These are phyloP conservation scores for Crataegus laevigata DNA, from an alignment of 306 rosid species.

Conservation along the genomic window DNA sequence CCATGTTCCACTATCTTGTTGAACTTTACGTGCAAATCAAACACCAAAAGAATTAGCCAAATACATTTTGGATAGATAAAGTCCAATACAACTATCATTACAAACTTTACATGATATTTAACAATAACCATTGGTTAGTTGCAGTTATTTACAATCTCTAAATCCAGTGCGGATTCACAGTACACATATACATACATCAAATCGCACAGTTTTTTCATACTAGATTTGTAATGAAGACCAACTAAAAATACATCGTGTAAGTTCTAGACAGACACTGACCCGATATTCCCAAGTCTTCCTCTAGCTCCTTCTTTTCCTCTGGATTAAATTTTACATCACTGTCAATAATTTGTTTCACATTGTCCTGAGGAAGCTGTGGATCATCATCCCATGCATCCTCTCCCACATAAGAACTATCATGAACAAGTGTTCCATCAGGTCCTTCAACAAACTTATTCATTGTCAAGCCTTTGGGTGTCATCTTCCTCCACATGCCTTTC, in stretches of 20 bases:
- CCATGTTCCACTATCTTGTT: conserved; percentile 58
- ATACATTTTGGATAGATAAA: not conserved
- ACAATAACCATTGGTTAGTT: conserved; percentile 7
- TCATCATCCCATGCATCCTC: conserved; percentile 98
- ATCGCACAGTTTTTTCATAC: not conserved
- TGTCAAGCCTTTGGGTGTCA: conserved; percentile 82
- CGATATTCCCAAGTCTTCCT: conserved; percentile 60
- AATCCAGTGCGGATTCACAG: not conserved
- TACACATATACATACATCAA: not conserved
- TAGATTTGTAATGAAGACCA: conserved; percentile 6
- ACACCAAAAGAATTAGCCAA: conserved; percentile 4
- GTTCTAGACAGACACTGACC: conserved; percentile 38
- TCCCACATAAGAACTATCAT: conserved; percentile 78
- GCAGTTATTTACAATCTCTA: not conserved
- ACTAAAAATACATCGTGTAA: not conserved
- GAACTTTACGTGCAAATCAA: conserved; percentile 40
- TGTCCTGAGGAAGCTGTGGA: conserved; percentile 42
- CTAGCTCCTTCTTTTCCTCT: conserved; percentile 55
- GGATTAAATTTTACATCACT: conserved; percentile 42
- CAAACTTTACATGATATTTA: conserved; percentile 15
- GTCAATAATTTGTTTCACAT: conserved; percentile 55
- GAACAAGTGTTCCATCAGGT: conserved; percentile 77
- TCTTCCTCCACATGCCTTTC: conserved; percentile 85
- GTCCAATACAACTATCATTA: conserved; percentile 3
- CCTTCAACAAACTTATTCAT: conserved; percentile 74